Base-by-base conservation (phyloP, 1,139 yeast genomes). In the Geotrichum candidum region DNA sequence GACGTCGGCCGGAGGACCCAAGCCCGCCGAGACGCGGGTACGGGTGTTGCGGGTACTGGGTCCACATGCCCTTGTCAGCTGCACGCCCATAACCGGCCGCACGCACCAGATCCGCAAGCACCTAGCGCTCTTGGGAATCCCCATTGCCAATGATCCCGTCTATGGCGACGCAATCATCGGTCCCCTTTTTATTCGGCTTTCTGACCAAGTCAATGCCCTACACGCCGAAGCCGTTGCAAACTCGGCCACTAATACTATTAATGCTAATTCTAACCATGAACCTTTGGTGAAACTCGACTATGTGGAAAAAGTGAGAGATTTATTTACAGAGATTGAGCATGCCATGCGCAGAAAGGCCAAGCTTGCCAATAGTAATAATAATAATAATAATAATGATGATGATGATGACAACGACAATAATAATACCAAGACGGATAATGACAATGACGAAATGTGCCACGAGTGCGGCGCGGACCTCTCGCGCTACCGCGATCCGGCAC, bases 101-200 rank as follows among this genome's bases (percentile, higher is more conserved):
- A 87, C 88, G 67, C 96, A 88, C 71, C 96, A 88, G 70, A 87
- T 88, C 27, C 77, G 96, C 60, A 86, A 88, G 7, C 96, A 88
- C 74, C 73, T 88, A 38, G 79, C 88, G 31, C 80, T 84, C 61
- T 60, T 87, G 59, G 90, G 90, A 0, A 77, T 72, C 66, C 94
- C 96, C 0, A 89, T 90, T 11, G 80, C 78, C 0, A 87, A 88
- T 67, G 96, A 89, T 70, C 81, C 80, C 10, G 72, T 85, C 18
- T 88, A 88, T 71, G 13, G 35, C 10, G 54, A 51, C 9, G 23
- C 46, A 1, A 41, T 15, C 3, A 41, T 41, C 15, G 46, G 46
- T 2, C 46, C 46, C 7, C 22, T 41, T 5, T 41, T 41, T 15
- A 11, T 41, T n/a, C 15, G 7, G 6, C 46, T 41, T 15, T 41